These are phyloP conservation scores for Scedosporium minutisporum DNA, from an alignment of 2,329 filamentous ascomycete species.

Conservation along the genomic window DNA sequence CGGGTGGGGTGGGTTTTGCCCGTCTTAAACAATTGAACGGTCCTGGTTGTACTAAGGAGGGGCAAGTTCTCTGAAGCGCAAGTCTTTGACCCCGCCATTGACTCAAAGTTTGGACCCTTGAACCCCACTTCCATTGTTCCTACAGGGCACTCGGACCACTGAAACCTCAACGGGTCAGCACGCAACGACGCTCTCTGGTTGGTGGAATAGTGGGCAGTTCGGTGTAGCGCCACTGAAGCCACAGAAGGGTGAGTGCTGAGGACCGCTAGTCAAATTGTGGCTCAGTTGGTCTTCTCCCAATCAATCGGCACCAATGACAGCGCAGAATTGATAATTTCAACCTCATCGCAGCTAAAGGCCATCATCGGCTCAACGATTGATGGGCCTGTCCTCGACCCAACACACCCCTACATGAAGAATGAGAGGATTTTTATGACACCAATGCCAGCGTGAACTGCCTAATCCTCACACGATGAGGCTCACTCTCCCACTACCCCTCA, in stretches of 20 bases:
- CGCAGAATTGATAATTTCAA: neutral
- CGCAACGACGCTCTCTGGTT: neutral
- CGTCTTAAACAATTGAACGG: neutral
- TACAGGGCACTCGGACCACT: neutral
- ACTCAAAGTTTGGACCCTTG: neutral
- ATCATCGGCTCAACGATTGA: neutral
- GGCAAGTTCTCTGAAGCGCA: no score
- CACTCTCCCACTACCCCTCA: neutral
- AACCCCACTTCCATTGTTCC: neutral
- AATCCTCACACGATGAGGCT: neutral
- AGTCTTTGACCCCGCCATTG: neutral
- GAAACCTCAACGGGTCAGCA: neutral
- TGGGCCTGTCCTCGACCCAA: no score
- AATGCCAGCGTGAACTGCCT: neutral
- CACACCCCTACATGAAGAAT: no score
- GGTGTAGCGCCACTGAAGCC: neutral
- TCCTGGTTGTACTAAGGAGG: no score
- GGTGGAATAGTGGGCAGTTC: neutral
- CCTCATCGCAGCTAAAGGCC: neutral
- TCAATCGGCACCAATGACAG: neutral
- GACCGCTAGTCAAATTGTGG: neutral
- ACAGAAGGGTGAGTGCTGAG: neutral
- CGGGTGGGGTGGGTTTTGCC: neutral
- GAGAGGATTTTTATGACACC: no score
- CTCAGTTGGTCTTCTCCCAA: neutral